A percentile compares a stretch with the other conserved stretches of the same genome.
These are phyloP conservation scores for Dysphania ambrosioides DNA, from an alignment of 148 eudicot genomes.

Conservation along the genomic window DNA sequence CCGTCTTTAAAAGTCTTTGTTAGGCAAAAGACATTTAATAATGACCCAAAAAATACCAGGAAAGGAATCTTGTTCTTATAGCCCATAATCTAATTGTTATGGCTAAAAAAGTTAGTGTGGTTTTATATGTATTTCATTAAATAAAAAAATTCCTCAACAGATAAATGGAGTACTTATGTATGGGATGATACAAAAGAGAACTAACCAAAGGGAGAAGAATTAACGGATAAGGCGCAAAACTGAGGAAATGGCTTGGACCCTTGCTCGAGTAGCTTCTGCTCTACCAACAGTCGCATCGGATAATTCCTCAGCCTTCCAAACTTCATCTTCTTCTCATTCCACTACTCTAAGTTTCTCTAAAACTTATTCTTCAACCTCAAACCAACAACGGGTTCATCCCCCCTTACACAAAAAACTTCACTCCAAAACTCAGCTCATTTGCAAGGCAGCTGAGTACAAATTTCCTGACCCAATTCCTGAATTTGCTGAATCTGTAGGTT, in stretches of 20 bases:
- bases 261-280: slow-evolving; percentile 11
- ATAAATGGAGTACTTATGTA: no score
- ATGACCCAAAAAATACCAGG: no score
- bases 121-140: no score
- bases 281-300: not conserved
- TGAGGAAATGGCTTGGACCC: slow-evolving; percentile 35
- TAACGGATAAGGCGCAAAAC: slow-evolving; percentile 29
- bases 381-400: not conserved
- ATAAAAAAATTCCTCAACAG: no score
- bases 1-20: no score
- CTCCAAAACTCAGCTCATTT: slow-evolving; percentile 28
- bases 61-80: no score
- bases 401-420: slow-evolving; percentile 7
- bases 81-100: no score
- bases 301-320: slow-evolving; percentile 1
- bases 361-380: slow-evolving; percentile 3
- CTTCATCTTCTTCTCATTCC: not conserved
- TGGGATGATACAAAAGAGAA: no score
- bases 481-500: slow-evolving; percentile 69
- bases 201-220: not conserved
- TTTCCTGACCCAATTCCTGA: slow-evolving; percentile 99
- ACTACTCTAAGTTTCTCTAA: not conserved
- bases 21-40: no score
- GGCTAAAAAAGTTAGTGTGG: no score
- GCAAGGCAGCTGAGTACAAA: slow-evolving; percentile 78